Evolutionary conservation across 2,329 filamentous ascomycete genomes (phyloP).

Genomic region (Aspergillus intermedius): DNA sequence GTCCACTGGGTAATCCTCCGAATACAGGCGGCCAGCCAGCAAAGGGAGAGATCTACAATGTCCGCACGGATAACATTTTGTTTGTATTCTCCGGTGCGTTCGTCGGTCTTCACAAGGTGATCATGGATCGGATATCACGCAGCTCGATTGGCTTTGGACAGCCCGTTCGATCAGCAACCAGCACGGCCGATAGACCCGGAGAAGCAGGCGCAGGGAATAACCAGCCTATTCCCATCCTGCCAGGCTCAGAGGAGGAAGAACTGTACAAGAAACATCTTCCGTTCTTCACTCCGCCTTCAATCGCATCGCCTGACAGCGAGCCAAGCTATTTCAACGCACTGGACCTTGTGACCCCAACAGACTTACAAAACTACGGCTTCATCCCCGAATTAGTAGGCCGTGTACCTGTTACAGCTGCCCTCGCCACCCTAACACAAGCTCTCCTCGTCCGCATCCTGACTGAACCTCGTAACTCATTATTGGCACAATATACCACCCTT

Average conservation of each 20-base stretch:
- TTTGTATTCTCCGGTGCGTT: constrained; percentile 97
- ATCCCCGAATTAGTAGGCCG: constrained; percentile 96
- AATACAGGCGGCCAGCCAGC: constrained; percentile 26
- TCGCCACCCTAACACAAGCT: constrained; percentile 64
- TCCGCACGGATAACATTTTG: constrained; percentile 91
- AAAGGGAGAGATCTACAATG: constrained; percentile 59
- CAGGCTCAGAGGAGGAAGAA: constrained; percentile 60
- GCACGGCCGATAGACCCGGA: constrained; percentile 19
- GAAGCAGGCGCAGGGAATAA: constrained; percentile 16
- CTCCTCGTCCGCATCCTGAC: constrained; percentile 80
- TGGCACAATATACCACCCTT: constrained; percentile 81
- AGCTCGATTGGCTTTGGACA: constrained; percentile 88
- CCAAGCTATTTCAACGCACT: constrained; percentile 53
- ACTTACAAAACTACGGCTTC: constrained; percentile 79
- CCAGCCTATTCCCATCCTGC: constrained; percentile 46
- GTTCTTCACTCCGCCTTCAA: constrained; percentile 53
- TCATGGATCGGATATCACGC: constrained; percentile 80
- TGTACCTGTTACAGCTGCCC: constrained; percentile 79
- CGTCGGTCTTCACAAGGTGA: constrained; percentile 79
- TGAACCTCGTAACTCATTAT: constrained; percentile 80
- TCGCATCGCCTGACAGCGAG: constrained; percentile 30
- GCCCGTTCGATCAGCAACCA: constrained; percentile 56
- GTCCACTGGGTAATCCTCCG: constrained; percentile 26
- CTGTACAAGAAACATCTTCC: constrained; percentile 54
- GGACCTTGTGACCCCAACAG: constrained; percentile 66